phyloP scores from a whole-genome alignment of 2,329 filamentous ascomycete genomes.

The Paraphaeosphaeria minitans region DNA sequence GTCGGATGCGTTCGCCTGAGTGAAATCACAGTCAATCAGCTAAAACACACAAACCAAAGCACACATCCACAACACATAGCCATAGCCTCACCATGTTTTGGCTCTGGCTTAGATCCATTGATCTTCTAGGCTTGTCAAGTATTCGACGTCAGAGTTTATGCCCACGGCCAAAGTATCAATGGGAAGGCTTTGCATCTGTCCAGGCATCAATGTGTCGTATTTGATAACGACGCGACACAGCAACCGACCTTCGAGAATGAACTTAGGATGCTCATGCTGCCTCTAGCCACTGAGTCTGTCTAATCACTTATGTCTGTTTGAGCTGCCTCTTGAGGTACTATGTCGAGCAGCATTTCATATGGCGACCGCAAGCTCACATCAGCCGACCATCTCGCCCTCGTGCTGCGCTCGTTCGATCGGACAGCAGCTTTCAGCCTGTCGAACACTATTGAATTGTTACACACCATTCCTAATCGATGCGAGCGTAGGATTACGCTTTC shows the following conservation, averaged over 20 bases:
- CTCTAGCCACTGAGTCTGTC: neutral
- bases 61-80: neutral
- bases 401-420: neutral
- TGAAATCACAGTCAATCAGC: neutral
- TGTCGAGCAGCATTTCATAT: neutral
- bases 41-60: too few relatives aligned
- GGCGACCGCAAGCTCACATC: neutral
- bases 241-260: neutral
- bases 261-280: too few relatives aligned
- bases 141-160: neutral
- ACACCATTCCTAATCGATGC: neutral
- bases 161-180: neutral
- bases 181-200: neutral
- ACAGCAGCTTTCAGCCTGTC: neutral
- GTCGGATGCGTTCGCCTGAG: neutral
- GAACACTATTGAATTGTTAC: constrained; percentile 1
- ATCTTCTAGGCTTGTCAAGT: neutral
- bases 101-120: neutral
- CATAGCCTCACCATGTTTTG: neutral
- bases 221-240: neutral
- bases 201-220: neutral
- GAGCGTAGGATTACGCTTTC: neutral
- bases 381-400: neutral
- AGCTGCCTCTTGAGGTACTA: neutral
- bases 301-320: neutral